Conservation (phyloP, 2,329 filamentous ascomycete genomes). For the Pezicula radicicola region DNA sequence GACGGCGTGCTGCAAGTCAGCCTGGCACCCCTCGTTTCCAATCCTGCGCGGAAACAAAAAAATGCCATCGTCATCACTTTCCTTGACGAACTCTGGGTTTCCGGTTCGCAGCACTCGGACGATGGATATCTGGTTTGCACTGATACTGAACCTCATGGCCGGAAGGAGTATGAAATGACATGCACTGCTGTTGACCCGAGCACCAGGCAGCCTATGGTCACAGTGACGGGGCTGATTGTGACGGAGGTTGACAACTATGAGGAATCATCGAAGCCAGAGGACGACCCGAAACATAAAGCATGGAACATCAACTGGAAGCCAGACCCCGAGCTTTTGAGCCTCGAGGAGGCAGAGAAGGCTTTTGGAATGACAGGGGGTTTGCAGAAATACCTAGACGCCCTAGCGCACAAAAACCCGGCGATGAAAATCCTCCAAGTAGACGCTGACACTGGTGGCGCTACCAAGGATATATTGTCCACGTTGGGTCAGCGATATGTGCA, state of each 20-base stretch:
- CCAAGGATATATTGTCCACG: not conserved
- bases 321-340: constrained; percentile 1
- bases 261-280: not conserved
- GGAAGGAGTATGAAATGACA: constrained; percentile 9
- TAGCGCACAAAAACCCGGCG: too few species aligned
- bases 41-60: not conserved
- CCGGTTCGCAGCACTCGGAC: constrained; percentile 5
- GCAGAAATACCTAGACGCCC: constrained; percentile 19
- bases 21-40: not conserved
- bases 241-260: constrained; percentile 7
- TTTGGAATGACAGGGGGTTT: constrained; percentile 11
- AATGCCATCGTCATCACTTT: not conserved
- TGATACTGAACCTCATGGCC: constrained; percentile 4
- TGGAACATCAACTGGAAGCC: constrained; percentile 6
- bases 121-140: constrained; percentile 16
- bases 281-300: constrained; percentile 6
- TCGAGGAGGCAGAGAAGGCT: constrained; percentile 8
- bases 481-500: constrained; percentile 7
- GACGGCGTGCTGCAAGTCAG: constrained; percentile 48
- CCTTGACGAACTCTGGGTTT: not conserved
- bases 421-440: not conserved
- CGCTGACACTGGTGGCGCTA: not conserved
- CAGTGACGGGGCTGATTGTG: constrained; percentile 17
- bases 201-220: constrained; percentile 11
- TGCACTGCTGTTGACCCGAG: constrained; percentile 11